Conservation (phyloP, 2,329 filamentous ascomycete species). For the Dactylellina drechsleri region DNA sequence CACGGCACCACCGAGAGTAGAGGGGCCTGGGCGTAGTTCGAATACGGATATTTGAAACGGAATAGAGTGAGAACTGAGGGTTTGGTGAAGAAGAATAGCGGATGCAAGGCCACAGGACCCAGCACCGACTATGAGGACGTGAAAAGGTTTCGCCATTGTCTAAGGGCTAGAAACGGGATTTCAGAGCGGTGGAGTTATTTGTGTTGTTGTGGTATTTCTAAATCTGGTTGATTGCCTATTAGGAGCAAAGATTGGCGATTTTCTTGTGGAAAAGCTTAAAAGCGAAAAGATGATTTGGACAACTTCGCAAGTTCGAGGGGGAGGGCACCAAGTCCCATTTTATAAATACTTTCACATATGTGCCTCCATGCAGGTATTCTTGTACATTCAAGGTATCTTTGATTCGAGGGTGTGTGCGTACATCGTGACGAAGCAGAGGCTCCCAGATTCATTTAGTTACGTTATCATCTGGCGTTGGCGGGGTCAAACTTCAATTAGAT, state of each 20-base stretch:
- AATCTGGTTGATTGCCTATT: conserved; percentile 3
- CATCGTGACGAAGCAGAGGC: conserved; percentile 25
- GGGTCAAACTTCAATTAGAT: conserved; percentile 17
- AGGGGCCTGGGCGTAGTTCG: conserved; percentile 64
- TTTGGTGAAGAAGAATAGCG: conserved; percentile 64
- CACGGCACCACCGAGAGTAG: conserved; percentile 65
- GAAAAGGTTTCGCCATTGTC: conserved; percentile 23
- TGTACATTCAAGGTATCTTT: not conserved
- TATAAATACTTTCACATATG: conserved; percentile 3
- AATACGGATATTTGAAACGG: conserved; percentile 64
- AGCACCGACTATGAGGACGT: conserved; percentile 35
- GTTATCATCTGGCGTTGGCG: conserved; percentile 26
- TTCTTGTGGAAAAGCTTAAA: not conserved
- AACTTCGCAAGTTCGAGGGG: not conserved
- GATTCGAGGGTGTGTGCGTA: not conserved
- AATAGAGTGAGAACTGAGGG: conserved; percentile 59
- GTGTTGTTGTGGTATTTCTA: conserved; percentile 40
- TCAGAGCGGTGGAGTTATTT: not conserved
- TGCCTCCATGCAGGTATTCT: not conserved
- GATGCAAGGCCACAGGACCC: conserved; percentile 56
- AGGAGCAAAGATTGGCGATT: not conserved
- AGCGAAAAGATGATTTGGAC: not conserved
- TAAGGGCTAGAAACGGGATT: not conserved
- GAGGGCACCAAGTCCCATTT: conserved; percentile 2
- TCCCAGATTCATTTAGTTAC: conserved; percentile 4